Percentiles rank a stretch among this genome's conserved stretches.
Evolutionary conservation across 495 filamentous ascomycete genomes (phyloP).

Genomic region (Trichoderma virens): DNA sequence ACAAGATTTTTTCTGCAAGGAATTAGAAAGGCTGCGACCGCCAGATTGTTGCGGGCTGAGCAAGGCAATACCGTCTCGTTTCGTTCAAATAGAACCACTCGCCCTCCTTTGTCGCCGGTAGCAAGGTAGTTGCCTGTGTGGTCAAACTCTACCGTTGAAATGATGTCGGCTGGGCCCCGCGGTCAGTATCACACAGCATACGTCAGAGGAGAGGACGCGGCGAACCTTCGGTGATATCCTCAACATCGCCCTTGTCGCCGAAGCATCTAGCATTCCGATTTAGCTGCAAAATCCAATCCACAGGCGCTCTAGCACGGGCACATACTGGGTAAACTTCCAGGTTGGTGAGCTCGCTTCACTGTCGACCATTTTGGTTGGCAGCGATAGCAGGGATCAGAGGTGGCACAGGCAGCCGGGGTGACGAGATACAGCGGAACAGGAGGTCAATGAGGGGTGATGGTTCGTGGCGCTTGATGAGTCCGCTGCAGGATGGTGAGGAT

Average conservation of each 20-base stretch:
- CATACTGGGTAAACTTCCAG: slow-evolving; percentile 99
- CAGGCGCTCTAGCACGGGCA: slow-evolving; percentile 22
- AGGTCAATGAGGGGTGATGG: not conserved
- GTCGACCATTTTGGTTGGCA: slow-evolving; percentile 76
- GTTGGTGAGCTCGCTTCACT: slow-evolving; percentile 87
- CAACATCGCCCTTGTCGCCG: slow-evolving; percentile 98
- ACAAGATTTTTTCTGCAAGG: slow-evolving; percentile 96
- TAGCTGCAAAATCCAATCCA: slow-evolving; percentile 14
- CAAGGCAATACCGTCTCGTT: slow-evolving; percentile 81
- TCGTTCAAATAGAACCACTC: slow-evolving; percentile 93
- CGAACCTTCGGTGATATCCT: slow-evolving; percentile 97
- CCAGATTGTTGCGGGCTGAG: not conserved
- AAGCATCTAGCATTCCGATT: slow-evolving; percentile 64
- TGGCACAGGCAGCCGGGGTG: slow-evolving; percentile 1
- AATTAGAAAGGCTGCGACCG: slow-evolving; percentile 15
- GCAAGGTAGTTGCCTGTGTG: slow-evolving; percentile 98
- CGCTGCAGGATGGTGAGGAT: not conserved
- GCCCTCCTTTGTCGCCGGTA: slow-evolving; percentile 94
- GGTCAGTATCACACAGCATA: slow-evolving; percentile 7
- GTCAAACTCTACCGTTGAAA: slow-evolving; percentile 98
- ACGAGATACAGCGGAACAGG: slow-evolving; percentile 1
- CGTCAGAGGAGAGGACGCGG: not conserved
- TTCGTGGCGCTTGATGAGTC: not conserved
- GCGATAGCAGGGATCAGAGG: slow-evolving; percentile 10
- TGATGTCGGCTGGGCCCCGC: slow-evolving; percentile 77